Conservation (phyloP, 106 monocot genomes). For the Hemerocallis citrina region DNA sequence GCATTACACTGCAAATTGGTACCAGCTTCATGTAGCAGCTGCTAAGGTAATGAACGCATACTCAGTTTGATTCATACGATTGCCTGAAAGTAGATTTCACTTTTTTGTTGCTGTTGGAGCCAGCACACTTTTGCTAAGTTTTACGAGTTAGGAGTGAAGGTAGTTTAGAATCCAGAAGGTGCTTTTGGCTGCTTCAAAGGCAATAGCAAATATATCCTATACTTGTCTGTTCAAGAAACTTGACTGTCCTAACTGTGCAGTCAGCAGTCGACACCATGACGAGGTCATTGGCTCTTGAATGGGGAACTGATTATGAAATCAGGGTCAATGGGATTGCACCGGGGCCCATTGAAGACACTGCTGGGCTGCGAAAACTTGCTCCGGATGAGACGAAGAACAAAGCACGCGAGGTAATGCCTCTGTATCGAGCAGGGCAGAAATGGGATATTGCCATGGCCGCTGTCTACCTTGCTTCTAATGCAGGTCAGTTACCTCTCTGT, state of each 20-base stretch:
- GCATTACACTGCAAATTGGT: conserved; percentile 92
- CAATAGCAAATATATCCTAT: too few species aligned
- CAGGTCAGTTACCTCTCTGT: conserved; percentile 36
- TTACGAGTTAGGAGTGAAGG: too few species aligned
- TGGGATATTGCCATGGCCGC: conserved; percentile 95
- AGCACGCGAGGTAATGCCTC: conserved; percentile 25
- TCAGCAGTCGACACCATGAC: conserved; percentile 95
- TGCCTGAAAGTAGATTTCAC: too few species aligned
- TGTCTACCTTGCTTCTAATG: conserved; percentile 79
- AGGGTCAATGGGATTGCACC: conserved; percentile 98
- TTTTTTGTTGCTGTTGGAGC: too few species aligned
- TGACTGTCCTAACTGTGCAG: conserved; percentile 21
- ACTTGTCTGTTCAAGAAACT: too few species aligned
- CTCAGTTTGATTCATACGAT: background rate
- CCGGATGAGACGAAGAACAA: conserved; percentile 55
- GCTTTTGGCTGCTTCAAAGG: too few species aligned
- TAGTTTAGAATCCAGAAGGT: too few species aligned
- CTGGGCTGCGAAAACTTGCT: conserved; percentile 73
- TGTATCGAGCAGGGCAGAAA: conserved; percentile 59
- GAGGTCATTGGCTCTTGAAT: conserved; percentile 84
- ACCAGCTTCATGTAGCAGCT: conserved; percentile 90
- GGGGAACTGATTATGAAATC: conserved; percentile 93
- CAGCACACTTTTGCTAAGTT: too few species aligned
- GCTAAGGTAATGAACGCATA: conserved; percentile 67
- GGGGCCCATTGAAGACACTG: conserved; percentile 80